Evolutionary conservation across 2,329 filamentous ascomycete species (phyloP), one percentile per base, ranked within the genome.

Genomic region (Penicillium polonicum): DNA sequence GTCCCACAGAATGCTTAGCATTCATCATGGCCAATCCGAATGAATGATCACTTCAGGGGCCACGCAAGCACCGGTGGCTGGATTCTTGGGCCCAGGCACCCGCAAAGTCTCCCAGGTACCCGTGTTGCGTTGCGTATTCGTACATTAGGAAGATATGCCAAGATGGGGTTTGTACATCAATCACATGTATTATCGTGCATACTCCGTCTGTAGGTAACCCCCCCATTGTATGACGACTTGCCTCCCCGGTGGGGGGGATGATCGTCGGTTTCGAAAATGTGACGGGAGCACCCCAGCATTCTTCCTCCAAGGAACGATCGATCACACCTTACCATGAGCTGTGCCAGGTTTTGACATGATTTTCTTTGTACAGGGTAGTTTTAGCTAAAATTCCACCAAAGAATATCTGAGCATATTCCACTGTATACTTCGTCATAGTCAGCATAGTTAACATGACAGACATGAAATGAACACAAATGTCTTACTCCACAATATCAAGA

Each of bases 21-120:
- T 60, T 8, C 15, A 15, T 19, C 17, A 7, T 29, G 41, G 10
- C 65, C 64, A 66, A 65, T 65, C 58, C 53, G n/a, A 13, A 19
- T 38, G 9, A 10, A 41, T 23, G 9, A 7, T 5, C 21, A 13
- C 6, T 36, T 17, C 31, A 15, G 9, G 35, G 25, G 60, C 59
- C 64, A 60, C 62, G 65, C 65, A 66, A 64, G 53, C 58, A 36
- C 41, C 21, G 44, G 62, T 65, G 65, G 63, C 63, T 63, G 60
- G 54, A 59, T 43, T 50, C 45, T 27, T 51, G 21, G 31, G 7
- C 51, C 42, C 48, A 60, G 60, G 58, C 25, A 60, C 59, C 51
- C 21, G 21, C 41, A 42, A 33, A 10, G 19, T 33, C 39, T 17
- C 33, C 54, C 55, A 46, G 57, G 52, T 48, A 56, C 62, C 54